Evolutionary conservation across 2,329 filamentous ascomycete genomes (phyloP).

Genomic region (Fusarium scirpi): DNA sequence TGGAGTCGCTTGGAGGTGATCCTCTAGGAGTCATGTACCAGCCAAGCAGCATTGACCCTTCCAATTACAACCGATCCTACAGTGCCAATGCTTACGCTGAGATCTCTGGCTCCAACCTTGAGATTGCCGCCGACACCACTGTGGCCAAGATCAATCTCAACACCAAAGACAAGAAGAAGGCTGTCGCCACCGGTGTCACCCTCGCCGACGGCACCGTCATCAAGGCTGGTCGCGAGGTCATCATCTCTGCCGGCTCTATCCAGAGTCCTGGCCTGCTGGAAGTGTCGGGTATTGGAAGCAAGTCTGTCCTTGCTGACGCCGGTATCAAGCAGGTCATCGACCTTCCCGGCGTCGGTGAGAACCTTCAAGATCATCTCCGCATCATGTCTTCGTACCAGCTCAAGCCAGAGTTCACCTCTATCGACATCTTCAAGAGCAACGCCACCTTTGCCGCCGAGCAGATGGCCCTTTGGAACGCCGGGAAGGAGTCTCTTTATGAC

Average conservation of each 20-base stretch:
- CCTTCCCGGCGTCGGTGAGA: constrained; percentile 66
- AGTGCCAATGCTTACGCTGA: constrained; percentile 59
- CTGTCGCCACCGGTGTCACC: constrained; percentile 35
- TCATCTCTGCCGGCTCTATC: constrained; percentile 59
- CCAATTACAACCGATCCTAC: constrained; percentile 61
- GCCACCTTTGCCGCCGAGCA: constrained; percentile 31
- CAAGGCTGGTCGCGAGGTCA: constrained; percentile 40
- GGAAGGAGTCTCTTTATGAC: constrained; percentile 36
- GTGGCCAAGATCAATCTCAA: constrained; percentile 38
- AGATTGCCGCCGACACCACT: constrained; percentile 36
- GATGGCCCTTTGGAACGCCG: constrained; percentile 37
- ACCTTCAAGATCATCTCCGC: constrained; percentile 53
- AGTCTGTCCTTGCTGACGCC: constrained; percentile 59
- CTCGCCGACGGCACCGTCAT: constrained; percentile 28
- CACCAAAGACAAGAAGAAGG: constrained; percentile 34
- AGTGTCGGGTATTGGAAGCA: constrained; percentile 66
- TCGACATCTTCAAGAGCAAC: constrained; percentile 38
- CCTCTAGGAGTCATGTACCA: constrained; percentile 62
- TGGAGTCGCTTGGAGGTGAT: constrained; percentile 60
- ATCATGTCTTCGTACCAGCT: constrained; percentile 52
- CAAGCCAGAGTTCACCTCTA: constrained; percentile 25
- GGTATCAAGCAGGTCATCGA: constrained; percentile 63
- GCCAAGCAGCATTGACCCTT: constrained; percentile 59
- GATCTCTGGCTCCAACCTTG: constrained; percentile 56
- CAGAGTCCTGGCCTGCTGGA: constrained; percentile 69